Conservation (phyloP, 805 yeast genomes). For the Saturnispora sanitii region DNA sequence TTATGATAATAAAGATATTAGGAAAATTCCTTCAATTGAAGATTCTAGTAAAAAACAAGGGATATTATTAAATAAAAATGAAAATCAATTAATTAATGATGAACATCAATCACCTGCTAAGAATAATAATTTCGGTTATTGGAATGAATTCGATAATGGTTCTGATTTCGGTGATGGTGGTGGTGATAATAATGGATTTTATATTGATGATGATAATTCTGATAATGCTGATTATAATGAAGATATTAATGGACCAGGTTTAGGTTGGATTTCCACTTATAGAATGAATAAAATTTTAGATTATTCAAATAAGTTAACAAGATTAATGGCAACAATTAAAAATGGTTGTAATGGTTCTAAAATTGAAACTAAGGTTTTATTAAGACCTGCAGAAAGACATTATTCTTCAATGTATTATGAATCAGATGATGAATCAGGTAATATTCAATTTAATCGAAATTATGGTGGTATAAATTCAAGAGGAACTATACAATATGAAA, state of each 20-base stretch:
- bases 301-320: conserved; percentile 5
- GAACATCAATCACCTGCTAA: conserved; percentile 3
- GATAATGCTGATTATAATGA: not conserved
- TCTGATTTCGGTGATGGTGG: conserved; percentile 42
- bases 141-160: conserved; percentile 61
- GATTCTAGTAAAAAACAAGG: conserved; percentile 14
- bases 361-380: conserved; percentile 3
- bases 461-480: conserved; percentile 14
- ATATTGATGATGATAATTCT: conserved; percentile 30
- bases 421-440: conserved; percentile 4
- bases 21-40: conserved; percentile 28
- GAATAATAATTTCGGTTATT: conserved; percentile 31
- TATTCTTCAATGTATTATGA: conserved; percentile 4
- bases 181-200: conserved; percentile 28
- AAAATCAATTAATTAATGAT: conserved; percentile 13
- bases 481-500: conserved; percentile 11
- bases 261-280: conserved; percentile 10
- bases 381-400: conserved; percentile 6
- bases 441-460: conserved; percentile 5
- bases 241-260: conserved; percentile 7
- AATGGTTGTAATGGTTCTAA: not conserved
- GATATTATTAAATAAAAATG: conserved; percentile 26
- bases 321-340: conserved; percentile 1
- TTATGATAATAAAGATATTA: conserved; percentile 29
- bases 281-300: conserved; percentile 8